Evolutionary conservation across 73 alveolate species (phyloP).

Genomic region (Tetrahymena thermophila): DNA sequence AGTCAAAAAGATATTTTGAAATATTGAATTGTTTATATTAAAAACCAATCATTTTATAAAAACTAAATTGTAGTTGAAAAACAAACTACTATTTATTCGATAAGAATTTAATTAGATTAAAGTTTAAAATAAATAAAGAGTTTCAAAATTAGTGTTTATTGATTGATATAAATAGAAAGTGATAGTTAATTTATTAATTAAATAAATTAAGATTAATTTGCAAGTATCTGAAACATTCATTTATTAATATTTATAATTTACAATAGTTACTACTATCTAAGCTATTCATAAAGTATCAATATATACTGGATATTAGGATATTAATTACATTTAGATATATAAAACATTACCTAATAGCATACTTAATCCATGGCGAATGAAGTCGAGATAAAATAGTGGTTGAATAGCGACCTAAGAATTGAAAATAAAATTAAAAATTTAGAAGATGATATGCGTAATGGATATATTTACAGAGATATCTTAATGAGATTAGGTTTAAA

Average conservation of each 20-base stretch:
- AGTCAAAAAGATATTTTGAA: no score
- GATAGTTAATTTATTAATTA: neutral
- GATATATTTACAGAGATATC: neutral
- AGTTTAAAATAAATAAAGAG: neutral
- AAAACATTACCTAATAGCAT: neutral
- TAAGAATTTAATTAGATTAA: neutral
- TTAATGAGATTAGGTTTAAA: neutral
- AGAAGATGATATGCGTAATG: neutral
- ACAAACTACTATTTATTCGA: neutral
- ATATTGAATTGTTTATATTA: no score
- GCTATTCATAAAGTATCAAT: neutral
- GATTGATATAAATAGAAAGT: neutral
- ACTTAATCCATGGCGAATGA: neutral
- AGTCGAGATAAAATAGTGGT: neutral
- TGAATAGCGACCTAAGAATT: constrained; percentile 3
- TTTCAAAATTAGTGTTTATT: neutral
- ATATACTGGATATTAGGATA: neutral
- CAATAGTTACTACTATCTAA: neutral
- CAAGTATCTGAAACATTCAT: neutral
- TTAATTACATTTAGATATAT: neutral
- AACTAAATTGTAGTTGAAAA: neutral
- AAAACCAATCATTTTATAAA: neutral
- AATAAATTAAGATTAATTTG: neutral
- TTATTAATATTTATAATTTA: no score
- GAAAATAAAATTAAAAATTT: neutral